Conservation (phyloP, 2,329 filamentous ascomycete genomes). For the Geosmithia morbida region DNA sequence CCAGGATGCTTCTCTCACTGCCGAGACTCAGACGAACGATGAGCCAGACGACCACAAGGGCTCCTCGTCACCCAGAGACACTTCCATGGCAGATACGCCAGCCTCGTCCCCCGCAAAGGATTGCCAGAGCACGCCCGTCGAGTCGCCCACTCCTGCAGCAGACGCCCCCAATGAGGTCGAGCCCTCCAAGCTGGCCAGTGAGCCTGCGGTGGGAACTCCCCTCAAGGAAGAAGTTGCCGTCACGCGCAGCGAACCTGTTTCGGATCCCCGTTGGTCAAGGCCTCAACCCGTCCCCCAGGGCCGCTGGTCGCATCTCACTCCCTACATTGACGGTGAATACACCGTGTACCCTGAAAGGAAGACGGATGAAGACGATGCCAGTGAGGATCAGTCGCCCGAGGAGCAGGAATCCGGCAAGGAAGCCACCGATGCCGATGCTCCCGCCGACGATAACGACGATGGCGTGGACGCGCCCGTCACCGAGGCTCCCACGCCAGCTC, state of each 20-base stretch:
- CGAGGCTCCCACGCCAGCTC: slow-evolving; percentile 19
- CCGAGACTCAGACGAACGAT: background rate
- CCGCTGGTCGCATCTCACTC: slow-evolving; percentile 23
- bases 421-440: slow-evolving; percentile 6
- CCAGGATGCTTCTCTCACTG: background rate
- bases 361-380: slow-evolving; percentile 15
- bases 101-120: background rate
- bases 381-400: slow-evolving; percentile 16
- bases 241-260: background rate
- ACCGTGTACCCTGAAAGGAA: slow-evolving; percentile 23
- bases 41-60: background rate
- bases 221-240: background rate
- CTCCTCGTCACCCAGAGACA: background rate
- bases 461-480: slow-evolving; percentile 11
- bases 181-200: background rate
- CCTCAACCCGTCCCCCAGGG: slow-evolving; percentile 15
- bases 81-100: background rate
- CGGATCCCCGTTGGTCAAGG: slow-evolving; percentile 4
- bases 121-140: background rate
- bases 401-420: slow-evolving; percentile 12
- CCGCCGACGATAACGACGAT: slow-evolving; percentile 16
- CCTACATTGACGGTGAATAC: slow-evolving; percentile 24
- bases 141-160: background rate
- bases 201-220: background rate
- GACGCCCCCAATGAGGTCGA: background rate